These are phyloP conservation scores for Candida mattraensis DNA, from an alignment of 805 yeast species.

Conservation along the genomic window DNA sequence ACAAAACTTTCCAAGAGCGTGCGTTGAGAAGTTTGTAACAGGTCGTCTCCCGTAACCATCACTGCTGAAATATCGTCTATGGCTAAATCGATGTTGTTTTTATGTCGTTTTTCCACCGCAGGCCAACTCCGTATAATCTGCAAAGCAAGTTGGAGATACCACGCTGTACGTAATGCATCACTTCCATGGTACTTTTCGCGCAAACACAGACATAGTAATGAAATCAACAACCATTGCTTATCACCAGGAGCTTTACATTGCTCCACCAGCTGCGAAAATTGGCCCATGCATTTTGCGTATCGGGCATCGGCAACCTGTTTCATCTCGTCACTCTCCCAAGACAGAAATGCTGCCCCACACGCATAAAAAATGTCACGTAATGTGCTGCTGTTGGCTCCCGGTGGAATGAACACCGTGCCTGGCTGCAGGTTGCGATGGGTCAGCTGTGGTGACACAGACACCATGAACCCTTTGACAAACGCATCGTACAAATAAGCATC, in stretches of 20 bases:
- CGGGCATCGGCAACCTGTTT: conserved; percentile 24
- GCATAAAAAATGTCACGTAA: conserved; percentile 36
- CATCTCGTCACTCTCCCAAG: conserved; percentile 33
- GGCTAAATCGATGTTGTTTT: conserved; percentile 1
- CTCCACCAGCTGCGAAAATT: conserved; percentile 23
- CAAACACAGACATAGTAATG: conserved; percentile 39
- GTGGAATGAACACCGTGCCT: conserved; percentile 40
- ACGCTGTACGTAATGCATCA: conserved; percentile 29
- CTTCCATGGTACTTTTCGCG: conserved; percentile 35
- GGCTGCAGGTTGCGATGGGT: conserved; percentile 42
- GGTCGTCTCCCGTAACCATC: not conserved
- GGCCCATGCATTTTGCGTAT: conserved; percentile 19
- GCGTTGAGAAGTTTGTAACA: conserved; percentile 25
- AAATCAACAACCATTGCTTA: conserved; percentile 41
- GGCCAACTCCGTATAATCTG: conserved; percentile 33
- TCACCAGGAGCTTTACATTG: conserved; percentile 25
- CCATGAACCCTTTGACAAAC: conserved; percentile 41
- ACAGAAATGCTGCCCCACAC: conserved; percentile 40
- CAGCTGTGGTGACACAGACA: conserved; percentile 41
- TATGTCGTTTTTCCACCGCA: conserved; percentile 2
- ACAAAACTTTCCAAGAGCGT: conserved; percentile 43
- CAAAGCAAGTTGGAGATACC: conserved; percentile 36
- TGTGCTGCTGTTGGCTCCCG: conserved; percentile 24
- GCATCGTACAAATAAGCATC: conserved; percentile 32
- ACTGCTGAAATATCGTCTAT: conserved; percentile 7